Conservation (phyloP, 208 protist genomes). For the Acanthamoeba royreba region DNA sequence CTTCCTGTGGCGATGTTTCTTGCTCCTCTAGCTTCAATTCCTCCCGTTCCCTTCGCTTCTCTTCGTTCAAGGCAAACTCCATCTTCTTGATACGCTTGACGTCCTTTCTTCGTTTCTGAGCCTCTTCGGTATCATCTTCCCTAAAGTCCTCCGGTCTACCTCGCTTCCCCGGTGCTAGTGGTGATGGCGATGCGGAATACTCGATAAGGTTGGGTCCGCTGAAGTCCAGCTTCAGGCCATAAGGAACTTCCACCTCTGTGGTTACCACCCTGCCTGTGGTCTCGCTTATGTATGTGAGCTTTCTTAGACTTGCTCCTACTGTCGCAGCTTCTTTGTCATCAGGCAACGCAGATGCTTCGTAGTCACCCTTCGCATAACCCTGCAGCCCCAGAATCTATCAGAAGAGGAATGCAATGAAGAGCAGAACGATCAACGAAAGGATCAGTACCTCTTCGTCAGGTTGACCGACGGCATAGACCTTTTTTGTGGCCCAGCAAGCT, state of each 20-base stretch:
- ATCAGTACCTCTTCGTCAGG: not conserved
- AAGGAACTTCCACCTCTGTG: not conserved
- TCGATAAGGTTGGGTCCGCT: not conserved
- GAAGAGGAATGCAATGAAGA: not conserved
- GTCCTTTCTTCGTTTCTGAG: not conserved
- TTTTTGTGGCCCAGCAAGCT: not conserved
- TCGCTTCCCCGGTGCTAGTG: not conserved
- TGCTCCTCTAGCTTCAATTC: not conserved
- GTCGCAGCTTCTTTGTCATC: not conserved
- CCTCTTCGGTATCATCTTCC: not conserved
- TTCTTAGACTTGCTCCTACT: not conserved
- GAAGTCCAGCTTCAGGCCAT: not conserved
- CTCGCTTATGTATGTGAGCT: not conserved
- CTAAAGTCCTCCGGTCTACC: not conserved
- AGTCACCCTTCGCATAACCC: not conserved
- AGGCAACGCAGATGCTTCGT: not conserved
- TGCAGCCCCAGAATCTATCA: not conserved
- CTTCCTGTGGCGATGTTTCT: not conserved
- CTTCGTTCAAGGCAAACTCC: not conserved
- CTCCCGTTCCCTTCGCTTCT: not conserved
- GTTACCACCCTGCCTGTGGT: not conserved
- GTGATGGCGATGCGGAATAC: not conserved
- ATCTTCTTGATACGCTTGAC: not conserved
- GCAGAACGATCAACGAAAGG: not conserved
- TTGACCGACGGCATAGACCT: not conserved